phyloP scores from a whole-genome alignment of 345 rosid genomes.

The Salix arbutifolia region DNA sequence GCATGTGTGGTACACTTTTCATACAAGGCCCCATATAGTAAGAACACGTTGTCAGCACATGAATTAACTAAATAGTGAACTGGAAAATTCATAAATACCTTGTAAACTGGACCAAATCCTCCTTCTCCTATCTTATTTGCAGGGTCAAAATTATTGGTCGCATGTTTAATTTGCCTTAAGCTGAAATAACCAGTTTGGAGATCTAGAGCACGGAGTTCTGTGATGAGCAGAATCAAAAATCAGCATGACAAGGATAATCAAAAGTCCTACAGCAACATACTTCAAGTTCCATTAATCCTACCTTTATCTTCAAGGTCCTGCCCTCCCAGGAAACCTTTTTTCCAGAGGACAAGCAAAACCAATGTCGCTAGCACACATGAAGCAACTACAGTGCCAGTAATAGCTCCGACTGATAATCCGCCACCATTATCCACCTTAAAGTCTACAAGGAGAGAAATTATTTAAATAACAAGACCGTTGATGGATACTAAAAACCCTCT shows the following conservation, averaged over 20 bases:
- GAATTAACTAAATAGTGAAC: neutral
- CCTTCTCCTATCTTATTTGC: slow-evolving; percentile 86
- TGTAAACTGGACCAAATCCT: slow-evolving; percentile 93
- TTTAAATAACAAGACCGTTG: neutral
- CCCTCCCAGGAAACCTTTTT: slow-evolving; percentile 49
- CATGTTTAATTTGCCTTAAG: slow-evolving; percentile 63
- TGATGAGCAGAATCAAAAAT: neutral
- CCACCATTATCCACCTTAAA: slow-evolving; percentile 45
- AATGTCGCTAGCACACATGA: slow-evolving; percentile 37
- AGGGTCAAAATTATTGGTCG: slow-evolving; percentile 67
- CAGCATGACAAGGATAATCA: neutral
- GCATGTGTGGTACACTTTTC: neutral
- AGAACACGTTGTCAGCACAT: neutral
- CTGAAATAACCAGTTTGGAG: slow-evolving; percentile 74
- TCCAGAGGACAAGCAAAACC: slow-evolving; percentile 39
- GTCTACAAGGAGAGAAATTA: slow-evolving; percentile 36
- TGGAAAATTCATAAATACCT: slow-evolving; percentile 36
- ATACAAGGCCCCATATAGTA: neutral
- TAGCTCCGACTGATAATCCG: slow-evolving; percentile 57
- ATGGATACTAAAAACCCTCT: neutral
- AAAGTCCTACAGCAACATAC: neutral
- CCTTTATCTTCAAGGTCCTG: slow-evolving; percentile 55
- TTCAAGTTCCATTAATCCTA: slow-evolving; percentile 15
- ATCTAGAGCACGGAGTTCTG: slow-evolving; percentile 61
- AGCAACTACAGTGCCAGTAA: slow-evolving; percentile 59